Percentiles rank a stretch among this genome's conserved stretches.
These are phyloP conservation scores for Lupinus albus DNA, from an alignment of 306 rosid species.

Conservation along the genomic window DNA sequence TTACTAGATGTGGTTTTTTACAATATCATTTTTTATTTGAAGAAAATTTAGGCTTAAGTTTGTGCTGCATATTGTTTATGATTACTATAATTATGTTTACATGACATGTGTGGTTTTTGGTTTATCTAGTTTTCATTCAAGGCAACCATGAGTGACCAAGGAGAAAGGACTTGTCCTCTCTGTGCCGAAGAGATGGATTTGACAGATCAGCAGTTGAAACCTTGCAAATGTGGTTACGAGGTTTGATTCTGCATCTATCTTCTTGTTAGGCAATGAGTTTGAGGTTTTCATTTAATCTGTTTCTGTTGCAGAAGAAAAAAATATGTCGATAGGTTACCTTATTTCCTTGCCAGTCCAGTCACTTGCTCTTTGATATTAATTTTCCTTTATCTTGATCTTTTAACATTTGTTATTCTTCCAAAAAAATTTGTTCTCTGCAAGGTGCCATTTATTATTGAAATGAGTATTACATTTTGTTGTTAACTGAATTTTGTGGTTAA, in stretches of 20 bases:
- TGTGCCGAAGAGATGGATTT: constrained; percentile 99
- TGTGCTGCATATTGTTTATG: constrained; percentile 14
- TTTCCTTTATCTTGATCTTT: constrained; percentile 26
- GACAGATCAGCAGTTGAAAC: constrained; percentile 98
- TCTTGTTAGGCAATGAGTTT: constrained; percentile 7
- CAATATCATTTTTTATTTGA: background rate
- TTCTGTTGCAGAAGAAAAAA: constrained; percentile 6
- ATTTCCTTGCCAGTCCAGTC: background rate
- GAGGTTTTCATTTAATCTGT: constrained; percentile 10
- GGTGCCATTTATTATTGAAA: background rate
- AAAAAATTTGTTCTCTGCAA: background rate
- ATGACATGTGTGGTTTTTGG: constrained; percentile 24
- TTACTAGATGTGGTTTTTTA: constrained; percentile 4
- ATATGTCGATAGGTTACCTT: background rate
- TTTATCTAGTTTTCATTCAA: constrained; percentile 26
- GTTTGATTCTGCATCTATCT: constrained; percentile 47
- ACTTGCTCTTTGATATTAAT: constrained; percentile 4
- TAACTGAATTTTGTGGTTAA: constrained; percentile 5
- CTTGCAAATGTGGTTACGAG: constrained; percentile 98
- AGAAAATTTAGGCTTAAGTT: background rate
- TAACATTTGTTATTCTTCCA: background rate
- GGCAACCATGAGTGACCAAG: constrained; percentile 93
- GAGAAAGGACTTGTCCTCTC: constrained; percentile 96
- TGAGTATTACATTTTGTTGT: background rate
- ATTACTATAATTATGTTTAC: background rate